Evolutionary conservation across 768 basidiomycete species (phyloP), one percentile per base, ranked within the genome.

Genomic region (Tulasnella sp.): DNA sequence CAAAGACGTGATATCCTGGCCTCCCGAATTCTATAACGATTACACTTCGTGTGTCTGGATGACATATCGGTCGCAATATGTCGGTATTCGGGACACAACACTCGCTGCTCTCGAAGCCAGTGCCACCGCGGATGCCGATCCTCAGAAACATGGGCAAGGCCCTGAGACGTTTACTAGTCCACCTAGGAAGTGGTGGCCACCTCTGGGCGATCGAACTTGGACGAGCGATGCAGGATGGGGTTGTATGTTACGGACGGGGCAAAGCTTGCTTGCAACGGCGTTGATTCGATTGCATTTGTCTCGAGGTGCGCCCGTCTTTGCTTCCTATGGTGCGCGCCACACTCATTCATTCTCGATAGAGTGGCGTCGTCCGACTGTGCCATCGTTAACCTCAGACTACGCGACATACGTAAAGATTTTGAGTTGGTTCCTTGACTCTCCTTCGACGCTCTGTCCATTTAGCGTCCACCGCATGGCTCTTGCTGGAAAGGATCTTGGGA

Each of bases 401-500:
- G 88, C 88, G 0, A 85, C 81, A 2, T 98, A 99, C 67, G 88
- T 95, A 5, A 86, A 86, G 64, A 86, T 97, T 53, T 60, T 99
- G 21, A 86, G 89, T 0, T 98, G 94, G 92, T 99, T 98, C 74
- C 73, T 97, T 48, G 95, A 99, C 68, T 84, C 86, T 1, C 94
- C 94, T 0, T 78, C 84, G 0, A 81, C 88, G 0, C 75, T 85
- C 29, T 83, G 86, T 17, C 95, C 95, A 0, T 99, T 99, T 69
- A 88, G 88, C 64, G 89, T 99, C 5, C 95, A 99, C 71, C 80
- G 91, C 49, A 96, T 99, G 86, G 94, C 94, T 0, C 75, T 93
- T 21, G 86, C 93, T 0, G 95, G 95, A 0, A 94, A 97, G 68
- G 86, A 93, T 65, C 78, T 97, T 1, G 95, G 95, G 11, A 97